Evolutionary conservation across 352 stramenopile genomes (phyloP), one percentile per base, ranked within the genome.

Genomic region (Phytophthora fragariaefolia): DNA sequence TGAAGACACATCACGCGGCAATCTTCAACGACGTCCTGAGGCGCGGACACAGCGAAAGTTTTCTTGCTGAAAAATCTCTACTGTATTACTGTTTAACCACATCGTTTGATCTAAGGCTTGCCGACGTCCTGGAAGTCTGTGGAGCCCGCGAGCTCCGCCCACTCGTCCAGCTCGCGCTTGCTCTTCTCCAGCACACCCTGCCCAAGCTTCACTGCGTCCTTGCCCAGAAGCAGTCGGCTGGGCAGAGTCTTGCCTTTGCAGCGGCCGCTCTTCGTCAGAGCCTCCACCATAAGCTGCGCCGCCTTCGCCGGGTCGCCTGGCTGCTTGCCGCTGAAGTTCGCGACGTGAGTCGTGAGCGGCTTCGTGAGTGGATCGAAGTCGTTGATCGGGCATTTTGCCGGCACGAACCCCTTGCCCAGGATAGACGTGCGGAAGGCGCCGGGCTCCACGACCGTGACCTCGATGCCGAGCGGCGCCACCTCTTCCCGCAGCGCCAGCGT

Each of bases 371-470:
- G 24, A 2, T 46, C 69, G 8, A 70, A 71, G 30, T 83, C 75
- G 8, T 62, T 47, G n/a, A 79, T 76, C 5, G 54, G 40, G 4
- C 26, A 42, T 47, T 73, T 60, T 1, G 66, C 69, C 20, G 46
- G 34, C 4, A 77, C 60, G 15, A 66, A 58, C 8, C 73, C 66
- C 15, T 66, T 71, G 59, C 53, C 60, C 23, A 78, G 22, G 36
- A 81, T 67, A 8, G 53, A 71, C 22, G 75, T 83, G 10, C 75
- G 75, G 58, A 83, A 83, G 13, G 63, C 51, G 4, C 75, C 75
- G 22, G 68, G 56, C 60, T 83, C 75, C 46, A 83, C 63, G 12
- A 74, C 69, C 26, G 70, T 79, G 40, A 81, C 74, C 27, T 82
- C 68, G 56, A 82, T 80, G 13, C 71, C 71, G 4, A 83, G 52